These are phyloP conservation scores for Acorus calamus DNA, from an alignment of 106 monocot species.

Conservation along the genomic window DNA sequence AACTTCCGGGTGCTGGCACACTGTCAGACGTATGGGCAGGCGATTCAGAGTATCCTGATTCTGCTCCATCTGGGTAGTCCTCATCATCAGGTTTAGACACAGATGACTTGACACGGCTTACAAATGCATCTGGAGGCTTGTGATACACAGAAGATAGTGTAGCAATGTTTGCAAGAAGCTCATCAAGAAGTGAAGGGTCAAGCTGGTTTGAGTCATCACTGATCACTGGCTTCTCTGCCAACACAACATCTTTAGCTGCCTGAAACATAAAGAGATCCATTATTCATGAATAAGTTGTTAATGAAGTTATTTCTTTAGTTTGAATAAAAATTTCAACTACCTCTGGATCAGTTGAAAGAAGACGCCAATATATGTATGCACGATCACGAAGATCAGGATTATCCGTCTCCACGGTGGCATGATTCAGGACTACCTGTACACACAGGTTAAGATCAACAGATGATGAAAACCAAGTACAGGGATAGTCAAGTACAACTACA, in stretches of 20 bases:
- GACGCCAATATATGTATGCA: constrained; percentile 99
- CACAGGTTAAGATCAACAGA: neutral
- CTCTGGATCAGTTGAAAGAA: constrained; percentile 99
- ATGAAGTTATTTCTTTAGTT: too few relatives aligned
- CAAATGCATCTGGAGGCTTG: constrained; percentile 92
- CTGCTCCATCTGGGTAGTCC: constrained; percentile 55
- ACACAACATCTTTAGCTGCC: constrained; percentile 99
- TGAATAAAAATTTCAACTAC: constrained; percentile 17
- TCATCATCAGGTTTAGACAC: constrained; percentile 58
- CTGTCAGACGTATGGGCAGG: constrained; percentile 58
- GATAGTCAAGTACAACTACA: too few relatives aligned
- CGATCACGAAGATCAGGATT: constrained; percentile 96
- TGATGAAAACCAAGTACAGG: neutral
- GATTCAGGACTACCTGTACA: constrained; percentile 77
- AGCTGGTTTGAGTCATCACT: constrained; percentile 91
- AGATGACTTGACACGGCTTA: constrained; percentile 70
- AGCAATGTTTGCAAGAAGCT: constrained; percentile 93
- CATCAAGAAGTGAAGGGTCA: constrained; percentile 92
- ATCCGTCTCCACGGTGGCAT: constrained; percentile 98
- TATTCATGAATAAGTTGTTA: neutral
- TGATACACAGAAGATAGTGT: constrained; percentile 98
- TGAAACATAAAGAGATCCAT: constrained; percentile 14
- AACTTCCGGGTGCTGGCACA: constrained; percentile 29
- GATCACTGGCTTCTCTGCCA: constrained; percentile 97
- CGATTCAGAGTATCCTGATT: constrained; percentile 71